A percentile compares a stretch with the other conserved stretches of the same genome.
These are phyloP conservation scores for Candida endomychidarum DNA, from an alignment of 805 yeast species.

Conservation along the genomic window DNA sequence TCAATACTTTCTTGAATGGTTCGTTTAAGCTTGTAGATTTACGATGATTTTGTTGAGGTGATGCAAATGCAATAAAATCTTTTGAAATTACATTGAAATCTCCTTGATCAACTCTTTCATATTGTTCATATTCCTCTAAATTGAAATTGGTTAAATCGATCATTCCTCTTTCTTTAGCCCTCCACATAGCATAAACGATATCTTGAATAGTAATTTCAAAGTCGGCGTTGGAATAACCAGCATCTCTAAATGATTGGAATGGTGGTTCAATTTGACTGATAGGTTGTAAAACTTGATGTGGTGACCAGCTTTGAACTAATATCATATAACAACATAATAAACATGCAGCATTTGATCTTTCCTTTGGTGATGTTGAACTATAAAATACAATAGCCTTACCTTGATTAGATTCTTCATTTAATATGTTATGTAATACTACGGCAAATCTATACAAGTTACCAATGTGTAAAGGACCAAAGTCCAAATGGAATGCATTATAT, in stretches of 20 bases:
- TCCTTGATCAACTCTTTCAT: slow-evolving; percentile 95
- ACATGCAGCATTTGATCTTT: slow-evolving; percentile 93
- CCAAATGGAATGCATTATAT: slow-evolving; percentile 92
- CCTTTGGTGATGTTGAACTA: slow-evolving; percentile 76
- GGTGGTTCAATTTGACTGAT: slow-evolving; percentile 90
- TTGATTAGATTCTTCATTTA: slow-evolving; percentile 80
- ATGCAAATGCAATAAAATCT: slow-evolving; percentile 96
- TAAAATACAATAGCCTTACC: slow-evolving; percentile 90
- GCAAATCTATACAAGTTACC: slow-evolving; percentile 95
- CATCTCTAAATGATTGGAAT: slow-evolving; percentile 92
- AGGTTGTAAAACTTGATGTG: slow-evolving; percentile 95
- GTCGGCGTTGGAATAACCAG: slow-evolving; percentile 95
- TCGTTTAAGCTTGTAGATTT: slow-evolving; percentile 56
- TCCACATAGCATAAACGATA: slow-evolving; percentile 94
- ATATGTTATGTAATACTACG: slow-evolving; percentile 84
- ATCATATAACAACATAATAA: slow-evolving; percentile 92
- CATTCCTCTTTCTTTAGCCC: slow-evolving; percentile 91
- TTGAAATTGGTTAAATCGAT: slow-evolving; percentile 84
- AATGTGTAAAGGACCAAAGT: slow-evolving; percentile 93
- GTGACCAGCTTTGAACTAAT: slow-evolving; percentile 95
- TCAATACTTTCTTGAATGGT: slow-evolving; percentile 78
- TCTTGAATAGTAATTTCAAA: slow-evolving; percentile 93
- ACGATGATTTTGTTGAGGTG: slow-evolving; percentile 69
- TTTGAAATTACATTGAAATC: slow-evolving; percentile 91
- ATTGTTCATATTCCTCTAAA: slow-evolving; percentile 90